Percentiles rank a stretch among this genome's conserved stretches.
These are phyloP conservation scores for Chrysoporthe austroafricana DNA, from an alignment of 2,329 filamentous ascomycete species.

Conservation along the genomic window DNA sequence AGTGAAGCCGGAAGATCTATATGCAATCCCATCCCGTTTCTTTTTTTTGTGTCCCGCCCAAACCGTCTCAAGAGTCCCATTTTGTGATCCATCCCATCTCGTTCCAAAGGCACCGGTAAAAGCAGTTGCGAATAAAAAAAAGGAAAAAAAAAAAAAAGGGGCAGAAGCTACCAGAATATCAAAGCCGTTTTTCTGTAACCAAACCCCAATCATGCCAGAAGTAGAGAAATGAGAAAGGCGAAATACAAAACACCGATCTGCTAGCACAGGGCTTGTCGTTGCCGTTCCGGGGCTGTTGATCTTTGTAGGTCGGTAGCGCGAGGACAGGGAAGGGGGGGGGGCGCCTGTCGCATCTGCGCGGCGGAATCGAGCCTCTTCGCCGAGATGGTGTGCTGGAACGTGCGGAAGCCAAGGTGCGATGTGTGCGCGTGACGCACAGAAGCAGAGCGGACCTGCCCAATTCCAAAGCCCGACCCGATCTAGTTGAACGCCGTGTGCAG, in stretches of 20 bases:
- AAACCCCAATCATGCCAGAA: conserved; percentile 27
- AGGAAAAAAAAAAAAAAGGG: conserved; percentile 17
- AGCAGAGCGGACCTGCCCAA: conserved; percentile 30
- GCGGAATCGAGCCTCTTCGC: conserved; percentile 8
- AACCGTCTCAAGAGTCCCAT: conserved; percentile 24
- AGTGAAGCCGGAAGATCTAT: conserved; percentile 34
- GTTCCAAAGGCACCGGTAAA: conserved; percentile 23
- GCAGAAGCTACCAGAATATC: conserved; percentile 14
- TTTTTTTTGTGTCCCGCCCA: conserved; percentile 29
- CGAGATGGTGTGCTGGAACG: conserved; percentile 19
- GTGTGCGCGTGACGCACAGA: conserved; percentile 28
- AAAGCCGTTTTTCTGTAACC: conserved; percentile 29
- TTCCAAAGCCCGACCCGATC: conserved; percentile 30
- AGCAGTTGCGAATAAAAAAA: conserved; percentile 16
- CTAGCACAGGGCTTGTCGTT: conserved; percentile 11
- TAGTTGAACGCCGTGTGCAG: conserved; percentile 42
- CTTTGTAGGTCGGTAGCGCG: conserved; percentile 3
- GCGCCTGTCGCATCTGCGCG: conserved; percentile 10
- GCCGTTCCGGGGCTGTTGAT: conserved; percentile 13
- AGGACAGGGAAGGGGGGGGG: background rate
- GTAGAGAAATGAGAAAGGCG: conserved; percentile 10
- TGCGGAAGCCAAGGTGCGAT: conserved; percentile 13
- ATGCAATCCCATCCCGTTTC: conserved; percentile 34
- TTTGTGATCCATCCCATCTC: conserved; percentile 27
- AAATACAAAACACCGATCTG: conserved; percentile 8